phyloP scores from a whole-genome alignment of 2,329 filamentous ascomycete species.

The Exophiala sp. region DNA sequence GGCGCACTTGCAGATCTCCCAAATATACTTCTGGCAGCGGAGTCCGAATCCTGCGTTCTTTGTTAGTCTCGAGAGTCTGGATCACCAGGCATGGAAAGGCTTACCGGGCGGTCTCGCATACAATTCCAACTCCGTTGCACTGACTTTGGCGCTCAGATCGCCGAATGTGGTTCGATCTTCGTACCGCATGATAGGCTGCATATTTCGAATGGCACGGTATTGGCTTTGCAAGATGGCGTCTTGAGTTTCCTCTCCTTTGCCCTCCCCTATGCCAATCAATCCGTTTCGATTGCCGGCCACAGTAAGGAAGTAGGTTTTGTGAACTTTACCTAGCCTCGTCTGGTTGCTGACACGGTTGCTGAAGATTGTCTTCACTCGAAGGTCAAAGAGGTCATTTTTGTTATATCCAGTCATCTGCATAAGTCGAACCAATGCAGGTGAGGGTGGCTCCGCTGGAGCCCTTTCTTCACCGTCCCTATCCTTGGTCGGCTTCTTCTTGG shows the following conservation, averaged over 20 bases:
- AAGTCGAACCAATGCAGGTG: constrained; percentile 45
- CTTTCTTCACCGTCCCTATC: constrained; percentile 27
- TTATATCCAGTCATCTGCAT: constrained; percentile 57
- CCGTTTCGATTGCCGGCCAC: constrained; percentile 87
- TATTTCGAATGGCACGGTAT: constrained; percentile 81
- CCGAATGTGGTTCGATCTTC: constrained; percentile 91
- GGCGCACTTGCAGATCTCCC: constrained; percentile 83
- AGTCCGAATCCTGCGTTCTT: constrained; percentile 77
- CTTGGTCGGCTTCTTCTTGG: constrained; percentile 27
- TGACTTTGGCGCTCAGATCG: constrained; percentile 76
- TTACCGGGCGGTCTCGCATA: constrained; percentile 82
- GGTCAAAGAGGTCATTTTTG: constrained; percentile 43
- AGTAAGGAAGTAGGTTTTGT: constrained; percentile 68
- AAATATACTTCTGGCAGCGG: constrained; percentile 85
- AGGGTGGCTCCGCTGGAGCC: constrained; percentile 26
- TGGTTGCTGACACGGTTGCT: constrained; percentile 77
- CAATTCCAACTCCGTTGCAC: constrained; percentile 80
- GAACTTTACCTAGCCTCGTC: constrained; percentile 92
- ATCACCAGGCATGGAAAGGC: background rate
- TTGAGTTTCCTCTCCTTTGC: constrained; percentile 72
- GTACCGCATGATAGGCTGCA: constrained; percentile 87
- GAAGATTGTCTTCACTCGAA: constrained; percentile 72
- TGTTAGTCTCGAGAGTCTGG: background rate
- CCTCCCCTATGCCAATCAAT: constrained; percentile 81
- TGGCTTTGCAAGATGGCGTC: constrained; percentile 69